These are phyloP conservation scores for Mucor plumbeus DNA, from an alignment of 371 early-diverging fungal species.

Conservation along the genomic window DNA sequence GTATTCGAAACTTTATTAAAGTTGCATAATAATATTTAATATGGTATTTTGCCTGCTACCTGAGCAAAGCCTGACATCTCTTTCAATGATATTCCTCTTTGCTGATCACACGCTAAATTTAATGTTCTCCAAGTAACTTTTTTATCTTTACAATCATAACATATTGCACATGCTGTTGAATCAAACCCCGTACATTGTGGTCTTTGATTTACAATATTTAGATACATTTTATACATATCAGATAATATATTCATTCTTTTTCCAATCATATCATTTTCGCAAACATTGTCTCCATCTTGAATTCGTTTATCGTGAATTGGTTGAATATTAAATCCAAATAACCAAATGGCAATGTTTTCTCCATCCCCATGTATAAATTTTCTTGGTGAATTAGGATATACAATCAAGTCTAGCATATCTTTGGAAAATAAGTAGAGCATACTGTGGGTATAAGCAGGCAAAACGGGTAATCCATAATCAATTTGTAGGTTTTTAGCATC, in stretches of 20 bases:
- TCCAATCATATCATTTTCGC: slow-evolving; percentile 64
- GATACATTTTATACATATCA: slow-evolving; percentile 60
- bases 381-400: slow-evolving; percentile 39
- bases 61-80: slow-evolving; percentile 32
- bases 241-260: slow-evolving; percentile 46
- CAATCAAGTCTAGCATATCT: slow-evolving; percentile 53
- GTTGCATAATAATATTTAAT: slow-evolving; percentile 11
- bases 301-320: slow-evolving; percentile 65
- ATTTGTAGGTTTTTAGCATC: slow-evolving; percentile 30
- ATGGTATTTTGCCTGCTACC: slow-evolving; percentile 18
- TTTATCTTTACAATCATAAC: slow-evolving; percentile 62
- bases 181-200: slow-evolving; percentile 38
- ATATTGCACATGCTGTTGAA: slow-evolving; percentile 51
- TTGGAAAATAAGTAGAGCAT: slow-evolving; percentile 61
- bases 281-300: slow-evolving; percentile 55
- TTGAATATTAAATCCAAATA: slow-evolving; percentile 59
- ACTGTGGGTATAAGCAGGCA: slow-evolving; percentile 64
- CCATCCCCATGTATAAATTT: slow-evolving; percentile 60
- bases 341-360: slow-evolving; percentile 66
- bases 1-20: slow-evolving; percentile 70
- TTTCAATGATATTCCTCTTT: slow-evolving; percentile 52
- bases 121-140: slow-evolving; percentile 55
- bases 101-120: slow-evolving; percentile 56
- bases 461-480: slow-evolving; percentile 47
- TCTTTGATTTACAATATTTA: slow-evolving; percentile 47